These are phyloP conservation scores for Xylaria intraflava DNA, from an alignment of 495 filamentous ascomycete genomes.

Conservation along the genomic window DNA sequence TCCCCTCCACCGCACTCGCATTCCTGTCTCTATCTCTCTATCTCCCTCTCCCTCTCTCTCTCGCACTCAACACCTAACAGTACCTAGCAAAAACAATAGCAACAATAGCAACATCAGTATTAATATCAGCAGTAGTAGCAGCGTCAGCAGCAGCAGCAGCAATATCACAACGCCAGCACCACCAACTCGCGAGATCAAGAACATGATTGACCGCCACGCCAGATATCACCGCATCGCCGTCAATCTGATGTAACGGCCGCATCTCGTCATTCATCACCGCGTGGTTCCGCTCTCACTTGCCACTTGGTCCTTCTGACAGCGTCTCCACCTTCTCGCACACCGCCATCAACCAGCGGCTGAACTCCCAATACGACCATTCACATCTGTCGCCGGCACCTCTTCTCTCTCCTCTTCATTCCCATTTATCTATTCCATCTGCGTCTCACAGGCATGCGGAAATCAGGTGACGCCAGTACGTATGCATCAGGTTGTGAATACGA, in stretches of 20 bases:
- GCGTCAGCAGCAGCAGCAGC: neutral
- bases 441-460: neutral
- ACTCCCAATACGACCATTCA: slow-evolving; percentile 13
- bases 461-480: neutral
- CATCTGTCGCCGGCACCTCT: neutral
- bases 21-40: no score
- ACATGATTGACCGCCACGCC: slow-evolving; percentile 5
- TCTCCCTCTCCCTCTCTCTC: no score
- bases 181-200: neutral
- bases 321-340: slow-evolving; percentile 27
- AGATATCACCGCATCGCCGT: neutral
- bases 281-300: neutral
- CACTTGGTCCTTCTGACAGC: slow-evolving; percentile 9
- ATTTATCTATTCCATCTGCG: neutral
- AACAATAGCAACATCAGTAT: neutral
- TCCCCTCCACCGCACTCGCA: neutral
- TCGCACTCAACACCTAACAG: no score
- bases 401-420: neutral
- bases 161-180: neutral
- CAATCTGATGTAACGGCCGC: slow-evolving; percentile 8
- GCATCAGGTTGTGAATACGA: neutral
- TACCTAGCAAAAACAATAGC: no score
- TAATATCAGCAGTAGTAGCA: neutral
- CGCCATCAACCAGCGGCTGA: slow-evolving; percentile 18
- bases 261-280: neutral